Evolutionary conservation across 768 basidiomycete species (phyloP), one percentile per base, ranked within the genome.

Genomic region (Auricularia sp.): DNA sequence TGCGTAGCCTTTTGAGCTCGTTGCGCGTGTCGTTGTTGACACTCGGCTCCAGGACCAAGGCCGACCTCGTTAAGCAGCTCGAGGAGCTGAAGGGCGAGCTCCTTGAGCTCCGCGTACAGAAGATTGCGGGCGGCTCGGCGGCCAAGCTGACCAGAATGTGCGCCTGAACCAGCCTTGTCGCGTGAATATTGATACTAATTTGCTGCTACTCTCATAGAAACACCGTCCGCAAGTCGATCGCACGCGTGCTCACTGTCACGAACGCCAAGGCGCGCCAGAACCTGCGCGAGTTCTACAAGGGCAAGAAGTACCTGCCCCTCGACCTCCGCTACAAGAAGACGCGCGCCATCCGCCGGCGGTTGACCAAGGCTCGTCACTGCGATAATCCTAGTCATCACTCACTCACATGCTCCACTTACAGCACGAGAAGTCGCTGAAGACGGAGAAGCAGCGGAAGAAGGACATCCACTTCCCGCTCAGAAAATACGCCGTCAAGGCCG

Each of bases 271-370:
- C 88, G 70, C 91, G 96, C 70, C 90, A 93, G 81, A 93, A 94
- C 79, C 86, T 97, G 70, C 91, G 93, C 64, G 95, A 98, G 77
- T 93, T 87, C 83, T 98, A 98, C 91, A 96, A 96, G 84, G 79
- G 82, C 77, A 96, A 96, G 87, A 95, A 92, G 75, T 91, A 91
- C 80, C 81, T 91, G 69, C 97, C 97, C 68, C 93, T 98, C 70
- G 97, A 99, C 83, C 89, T 99, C 74, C 91, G 97, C 69, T 77
- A 86, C 69, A 99, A 98, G 89, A 95, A 89, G 87, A 99, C 97
- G 67, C 90, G 97, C 71, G 97, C 97, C 51, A 98, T 99, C 83
- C 87, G 97, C 75, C 84, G 95, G 79, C 86, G 93, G 75, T 78
- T 99, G 79, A 93, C 93, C 70, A 87, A 88, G 81, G 93, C 92